Evolutionary conservation across 2,329 filamentous ascomycete species (phyloP).

Genomic region (Parastagonospora nodorum): DNA sequence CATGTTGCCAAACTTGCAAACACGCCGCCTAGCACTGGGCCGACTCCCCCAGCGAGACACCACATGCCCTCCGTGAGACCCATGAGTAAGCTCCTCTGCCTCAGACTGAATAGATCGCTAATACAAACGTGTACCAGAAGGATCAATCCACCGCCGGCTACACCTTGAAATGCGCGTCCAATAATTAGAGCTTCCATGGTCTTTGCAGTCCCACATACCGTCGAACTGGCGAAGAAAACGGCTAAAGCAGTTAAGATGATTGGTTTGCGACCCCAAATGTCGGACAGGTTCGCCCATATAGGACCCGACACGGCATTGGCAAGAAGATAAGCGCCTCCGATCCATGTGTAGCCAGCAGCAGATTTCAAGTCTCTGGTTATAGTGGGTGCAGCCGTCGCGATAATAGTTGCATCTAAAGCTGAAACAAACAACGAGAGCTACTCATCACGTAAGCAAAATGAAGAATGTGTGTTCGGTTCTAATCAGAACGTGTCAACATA

Average conservation of each 20-base stretch:
- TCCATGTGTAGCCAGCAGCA: slow-evolving; percentile 75
- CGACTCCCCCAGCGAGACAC: slow-evolving; percentile 59
- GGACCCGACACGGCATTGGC: slow-evolving; percentile 70
- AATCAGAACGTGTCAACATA: slow-evolving; percentile 17
- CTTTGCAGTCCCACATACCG: slow-evolving; percentile 62
- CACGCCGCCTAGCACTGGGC: slow-evolving; percentile 59
- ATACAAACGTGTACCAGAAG: slow-evolving; percentile 67
- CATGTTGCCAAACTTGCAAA: slow-evolving; percentile 54
- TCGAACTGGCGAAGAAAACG: slow-evolving; percentile 65
- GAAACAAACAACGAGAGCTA: slow-evolving; percentile 49
- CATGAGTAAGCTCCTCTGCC: slow-evolving; percentile 56
- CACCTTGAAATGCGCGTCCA: slow-evolving; percentile 65
- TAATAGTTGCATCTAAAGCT: slow-evolving; percentile 60
- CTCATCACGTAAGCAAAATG: neutral
- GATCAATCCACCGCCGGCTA: slow-evolving; percentile 67
- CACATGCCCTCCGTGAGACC: slow-evolving; percentile 60
- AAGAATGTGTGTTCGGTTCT: neutral
- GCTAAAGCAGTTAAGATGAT: slow-evolving; percentile 58
- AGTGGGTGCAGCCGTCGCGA: slow-evolving; percentile 69
- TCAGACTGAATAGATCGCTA: slow-evolving; percentile 66
- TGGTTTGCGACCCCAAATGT: slow-evolving; percentile 64
- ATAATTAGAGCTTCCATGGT: slow-evolving; percentile 65
- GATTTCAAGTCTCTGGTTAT: slow-evolving; percentile 69
- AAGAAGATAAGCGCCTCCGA: slow-evolving; percentile 74
- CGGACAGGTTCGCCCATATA: slow-evolving; percentile 69